phyloP scores from a whole-genome alignment of 495 filamentous ascomycete genomes.

The Aspergillus nidulans region DNA sequence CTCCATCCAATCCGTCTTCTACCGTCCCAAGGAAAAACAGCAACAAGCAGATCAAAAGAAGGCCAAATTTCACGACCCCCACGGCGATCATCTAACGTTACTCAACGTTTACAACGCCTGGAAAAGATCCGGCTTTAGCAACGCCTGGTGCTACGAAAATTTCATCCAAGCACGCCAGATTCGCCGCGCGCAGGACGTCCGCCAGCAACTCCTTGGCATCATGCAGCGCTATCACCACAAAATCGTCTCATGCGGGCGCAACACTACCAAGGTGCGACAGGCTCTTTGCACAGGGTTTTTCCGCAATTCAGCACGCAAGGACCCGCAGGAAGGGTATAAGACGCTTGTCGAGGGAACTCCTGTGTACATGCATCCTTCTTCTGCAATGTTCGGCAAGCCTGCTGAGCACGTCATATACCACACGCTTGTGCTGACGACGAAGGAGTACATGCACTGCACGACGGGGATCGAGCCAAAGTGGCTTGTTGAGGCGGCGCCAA shows the following conservation, averaged over 20 bases:
- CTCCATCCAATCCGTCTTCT: conserved; percentile 78
- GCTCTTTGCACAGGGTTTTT: conserved; percentile 93
- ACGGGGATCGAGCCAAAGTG: conserved; percentile 90
- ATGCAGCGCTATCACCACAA: conserved; percentile 83
- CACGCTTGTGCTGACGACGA: conserved; percentile 80
- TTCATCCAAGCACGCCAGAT: conserved; percentile 92
- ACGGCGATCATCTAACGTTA: conserved; percentile 89
- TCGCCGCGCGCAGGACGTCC: conserved; percentile 83
- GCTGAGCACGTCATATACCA: conserved; percentile 96
- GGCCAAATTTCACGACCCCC: conserved; percentile 91
- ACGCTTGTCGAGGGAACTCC: conserved; percentile 92
- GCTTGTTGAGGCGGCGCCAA: conserved; percentile 88
- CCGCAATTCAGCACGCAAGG: conserved; percentile 90
- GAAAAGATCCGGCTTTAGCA: conserved; percentile 76
- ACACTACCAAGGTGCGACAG: conserved; percentile 85
- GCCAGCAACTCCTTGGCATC: conserved; percentile 86
- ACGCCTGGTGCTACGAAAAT: conserved; percentile 95
- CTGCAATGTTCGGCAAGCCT: conserved; percentile 90
- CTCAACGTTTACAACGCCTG: conserved; percentile 96
- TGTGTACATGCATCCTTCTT: conserved; percentile 88
- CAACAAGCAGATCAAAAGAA: conserved; percentile 96
- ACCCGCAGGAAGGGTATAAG: conserved; percentile 94
- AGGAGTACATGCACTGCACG: conserved; percentile 96
- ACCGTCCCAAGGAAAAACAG: conserved; percentile 95
- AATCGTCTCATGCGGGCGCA: conserved; percentile 76